Evolutionary conservation across 305 asterid genomes (phyloP), one percentile per base, ranked within the genome.

Genomic region (Rubia balearica): DNA sequence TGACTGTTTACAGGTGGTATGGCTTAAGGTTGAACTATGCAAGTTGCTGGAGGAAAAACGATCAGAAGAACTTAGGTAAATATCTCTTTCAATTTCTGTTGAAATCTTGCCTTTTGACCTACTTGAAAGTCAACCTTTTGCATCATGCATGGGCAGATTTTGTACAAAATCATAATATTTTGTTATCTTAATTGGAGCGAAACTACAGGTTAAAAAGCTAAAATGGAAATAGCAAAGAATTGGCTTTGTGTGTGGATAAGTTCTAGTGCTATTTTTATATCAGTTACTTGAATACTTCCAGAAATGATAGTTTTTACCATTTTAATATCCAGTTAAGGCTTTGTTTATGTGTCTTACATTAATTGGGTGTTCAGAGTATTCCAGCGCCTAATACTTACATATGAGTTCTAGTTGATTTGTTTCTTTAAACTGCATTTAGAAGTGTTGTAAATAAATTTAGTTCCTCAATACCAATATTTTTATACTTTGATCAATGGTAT

Each of bases 11-110:
- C 85, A 94, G 99, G 96, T 83, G 73, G 79, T 82, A 70, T 91
- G 98, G 97, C 92, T 95, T 71, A 91, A 88, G 87, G 92, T 86
- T 76, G 96, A 91, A 85, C 73, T 90, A 80, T 90, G 94, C 89
- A 95, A 88, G 80, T 85, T 91, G 86, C 82, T 92, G n/a, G 97
- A 95, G 85, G 96, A 86, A 80, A 95, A 90, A 81, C 85, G 88
- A 77, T 91, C 98, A 61, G 88, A 95, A 45, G 97, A 90, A 83
- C 97, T 95, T 79, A 91, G 98, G 99, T 91, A 61, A 73, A 64
- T 69, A 8, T 46, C 19, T 19, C 33, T 60, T 5, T 45, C 33
- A 6, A 9, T 12, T 61, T 51, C 61, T 43, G 67, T 71, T 27
- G 30, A 71, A 11, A 17, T 45, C 19, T 61, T 72, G 40, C 64